Evolutionary conservation across 179 eudicot species (phyloP).

Genomic region (Beta lomatogona): DNA sequence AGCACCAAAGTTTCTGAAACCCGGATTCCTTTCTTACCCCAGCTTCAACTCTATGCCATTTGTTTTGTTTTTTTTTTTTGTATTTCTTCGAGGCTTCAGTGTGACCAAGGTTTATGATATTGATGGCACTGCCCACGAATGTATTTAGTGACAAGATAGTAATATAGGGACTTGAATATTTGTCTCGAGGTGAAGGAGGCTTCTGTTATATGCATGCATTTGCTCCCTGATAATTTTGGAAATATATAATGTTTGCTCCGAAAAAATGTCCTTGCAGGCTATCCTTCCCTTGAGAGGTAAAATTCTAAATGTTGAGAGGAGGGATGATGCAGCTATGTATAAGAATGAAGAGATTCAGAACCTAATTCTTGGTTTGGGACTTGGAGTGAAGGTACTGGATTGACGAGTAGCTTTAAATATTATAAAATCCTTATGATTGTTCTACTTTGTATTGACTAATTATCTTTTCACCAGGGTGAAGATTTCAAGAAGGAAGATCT

Average conservation of each 20-base stretch:
- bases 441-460: constrained; percentile 24
- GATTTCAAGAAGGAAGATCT: constrained; percentile 85
- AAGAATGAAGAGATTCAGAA: constrained; percentile 93
- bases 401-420: background rate
- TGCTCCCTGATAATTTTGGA: background rate
- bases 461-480: constrained; percentile 66
- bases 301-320: constrained; percentile 86
- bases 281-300: constrained; percentile 95
- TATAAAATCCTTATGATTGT: constrained; percentile 1
- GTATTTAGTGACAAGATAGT: background rate
- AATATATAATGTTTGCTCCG: background rate
- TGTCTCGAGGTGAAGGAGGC: constrained; percentile 5
- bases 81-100: too few relatives aligned
- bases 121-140: too few relatives aligned
- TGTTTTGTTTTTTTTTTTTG: too few relatives aligned
- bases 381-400: constrained; percentile 82
- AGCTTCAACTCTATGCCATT: too few relatives aligned
- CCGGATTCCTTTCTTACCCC: too few relatives aligned
- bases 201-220: background rate
- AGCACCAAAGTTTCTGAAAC: too few relatives aligned
- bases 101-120: too few relatives aligned
- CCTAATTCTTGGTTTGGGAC: constrained; percentile 88
- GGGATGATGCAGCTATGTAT: constrained; percentile 95
- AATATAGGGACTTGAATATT: background rate
- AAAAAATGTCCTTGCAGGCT: constrained; percentile 56